phyloP scores from a whole-genome alignment of 345 rosid genomes.

The Gossypium thurberi region DNA sequence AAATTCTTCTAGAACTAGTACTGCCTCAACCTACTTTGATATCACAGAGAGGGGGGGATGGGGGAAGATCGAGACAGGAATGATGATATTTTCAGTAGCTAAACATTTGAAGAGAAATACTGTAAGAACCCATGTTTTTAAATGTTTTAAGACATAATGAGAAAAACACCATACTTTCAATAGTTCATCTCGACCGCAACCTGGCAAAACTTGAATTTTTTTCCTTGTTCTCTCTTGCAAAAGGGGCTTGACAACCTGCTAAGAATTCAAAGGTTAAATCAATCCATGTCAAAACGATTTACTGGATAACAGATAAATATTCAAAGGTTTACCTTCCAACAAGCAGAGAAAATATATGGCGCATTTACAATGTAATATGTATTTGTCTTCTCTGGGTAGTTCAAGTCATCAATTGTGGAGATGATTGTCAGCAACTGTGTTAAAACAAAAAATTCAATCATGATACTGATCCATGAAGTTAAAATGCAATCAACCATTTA shows the following conservation, averaged over 20 bases:
- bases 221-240: slow-evolving; percentile 88
- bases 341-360: slow-evolving; percentile 87
- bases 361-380: slow-evolving; percentile 82
- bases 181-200: slow-evolving; percentile 75
- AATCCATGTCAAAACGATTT: not conserved
- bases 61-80: no score
- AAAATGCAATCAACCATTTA: not conserved
- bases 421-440: slow-evolving; percentile 80
- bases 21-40: not conserved
- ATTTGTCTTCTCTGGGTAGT: slow-evolving; percentile 92
- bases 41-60: not conserved
- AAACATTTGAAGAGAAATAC: not conserved
- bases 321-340: slow-evolving; percentile 67
- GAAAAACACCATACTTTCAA: slow-evolving; percentile 46
- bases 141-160: not conserved
- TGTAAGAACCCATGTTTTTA: not conserved
- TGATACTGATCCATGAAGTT: not conserved
- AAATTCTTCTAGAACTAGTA: not conserved
- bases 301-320: not conserved
- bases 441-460: not conserved
- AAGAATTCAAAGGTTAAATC: slow-evolving; percentile 9
- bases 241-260: slow-evolving; percentile 86
- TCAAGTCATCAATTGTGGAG: slow-evolving; percentile 81
- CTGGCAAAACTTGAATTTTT: slow-evolving; percentile 73
- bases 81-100: not conserved